These are phyloP conservation scores for Perkinsus marinus DNA, from an alignment of 169 alveolate species.

Conservation along the genomic window DNA sequence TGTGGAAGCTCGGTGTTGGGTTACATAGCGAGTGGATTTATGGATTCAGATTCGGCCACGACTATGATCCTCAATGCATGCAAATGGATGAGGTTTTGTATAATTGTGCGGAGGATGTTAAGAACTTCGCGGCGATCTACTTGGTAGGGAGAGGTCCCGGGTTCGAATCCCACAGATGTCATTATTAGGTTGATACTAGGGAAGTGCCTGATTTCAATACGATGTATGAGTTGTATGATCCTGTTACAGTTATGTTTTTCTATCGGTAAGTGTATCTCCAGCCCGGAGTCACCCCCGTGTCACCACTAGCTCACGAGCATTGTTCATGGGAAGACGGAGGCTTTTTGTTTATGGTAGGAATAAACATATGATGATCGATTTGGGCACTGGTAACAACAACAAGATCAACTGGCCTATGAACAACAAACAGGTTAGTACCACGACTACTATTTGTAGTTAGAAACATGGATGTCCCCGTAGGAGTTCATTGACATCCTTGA, in stretches of 20 bases:
- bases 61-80: slow-evolving; percentile 92
- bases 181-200: slow-evolving; percentile 73
- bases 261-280: slow-evolving; percentile 39
- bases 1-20: no score
- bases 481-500: slow-evolving; percentile 94
- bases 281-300: no score
- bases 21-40: no score
- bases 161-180: background rate
- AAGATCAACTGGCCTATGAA: slow-evolving; percentile 94
- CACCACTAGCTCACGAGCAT: no score
- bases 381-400: slow-evolving; percentile 97
- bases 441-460: background rate
- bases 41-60: slow-evolving; percentile 93
- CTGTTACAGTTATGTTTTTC: slow-evolving; percentile 95
- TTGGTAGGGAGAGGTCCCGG: slow-evolving; percentile 51
- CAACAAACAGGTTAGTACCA: slow-evolving; percentile 61
- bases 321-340: background rate
- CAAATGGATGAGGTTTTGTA: slow-evolving; percentile 91
- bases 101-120: slow-evolving; percentile 86
- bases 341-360: slow-evolving; percentile 47
- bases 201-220: slow-evolving; percentile 98
- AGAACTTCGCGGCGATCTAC: slow-evolving; percentile 88
- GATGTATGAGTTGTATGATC: slow-evolving; percentile 96
- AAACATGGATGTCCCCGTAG: background rate
- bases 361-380: slow-evolving; percentile 96